Conservation (phyloP, 768 basidiomycete genomes). For the Mycena kentingensis region DNA sequence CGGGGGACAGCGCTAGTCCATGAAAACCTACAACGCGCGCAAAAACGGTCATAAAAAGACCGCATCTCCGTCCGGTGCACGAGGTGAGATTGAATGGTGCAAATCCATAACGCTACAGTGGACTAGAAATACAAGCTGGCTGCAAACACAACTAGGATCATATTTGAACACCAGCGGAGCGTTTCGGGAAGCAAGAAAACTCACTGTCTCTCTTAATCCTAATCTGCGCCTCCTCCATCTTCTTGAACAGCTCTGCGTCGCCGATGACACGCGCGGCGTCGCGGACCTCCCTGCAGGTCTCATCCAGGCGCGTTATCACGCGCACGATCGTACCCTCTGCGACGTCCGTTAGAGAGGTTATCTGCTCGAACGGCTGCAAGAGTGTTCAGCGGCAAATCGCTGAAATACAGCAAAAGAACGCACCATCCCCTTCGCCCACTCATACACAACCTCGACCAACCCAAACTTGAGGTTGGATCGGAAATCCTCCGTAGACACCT, state of each 20-base stretch:
- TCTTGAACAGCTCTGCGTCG: slow-evolving; percentile 92
- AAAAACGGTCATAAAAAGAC: too few species aligned
- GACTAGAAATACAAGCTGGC: slow-evolving; percentile 22
- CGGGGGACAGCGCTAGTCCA: too few species aligned
- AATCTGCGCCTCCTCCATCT: slow-evolving; percentile 94
- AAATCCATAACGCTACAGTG: background rate
- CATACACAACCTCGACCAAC: slow-evolving; percentile 94
- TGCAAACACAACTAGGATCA: slow-evolving; percentile 20
- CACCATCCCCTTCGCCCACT: slow-evolving; percentile 99
- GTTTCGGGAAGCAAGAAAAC: slow-evolving; percentile 35
- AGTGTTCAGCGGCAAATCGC: slow-evolving; percentile 1
- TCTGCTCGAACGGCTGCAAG: slow-evolving; percentile 89
- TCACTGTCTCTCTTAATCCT: slow-evolving; percentile 95
- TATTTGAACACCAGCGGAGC: background rate
- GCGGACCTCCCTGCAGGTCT: slow-evolving; percentile 94
- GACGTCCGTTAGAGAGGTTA: slow-evolving; percentile 89
- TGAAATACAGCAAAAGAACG: slow-evolving; percentile 24
- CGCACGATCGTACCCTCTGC: slow-evolving; percentile 97
- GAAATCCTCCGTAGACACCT: slow-evolving; percentile 79
- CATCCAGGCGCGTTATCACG: slow-evolving; percentile 93
- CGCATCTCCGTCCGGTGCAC: too few species aligned
- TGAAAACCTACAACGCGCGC: too few species aligned
- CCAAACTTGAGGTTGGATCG: slow-evolving; percentile 84
- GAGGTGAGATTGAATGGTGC: too few species aligned
- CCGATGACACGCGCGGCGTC: slow-evolving; percentile 98